Percentiles rank a stretch among this genome's conserved stretches.
Conservation (phyloP, 768 basidiomycete genomes). For the Russula compacta region DNA sequence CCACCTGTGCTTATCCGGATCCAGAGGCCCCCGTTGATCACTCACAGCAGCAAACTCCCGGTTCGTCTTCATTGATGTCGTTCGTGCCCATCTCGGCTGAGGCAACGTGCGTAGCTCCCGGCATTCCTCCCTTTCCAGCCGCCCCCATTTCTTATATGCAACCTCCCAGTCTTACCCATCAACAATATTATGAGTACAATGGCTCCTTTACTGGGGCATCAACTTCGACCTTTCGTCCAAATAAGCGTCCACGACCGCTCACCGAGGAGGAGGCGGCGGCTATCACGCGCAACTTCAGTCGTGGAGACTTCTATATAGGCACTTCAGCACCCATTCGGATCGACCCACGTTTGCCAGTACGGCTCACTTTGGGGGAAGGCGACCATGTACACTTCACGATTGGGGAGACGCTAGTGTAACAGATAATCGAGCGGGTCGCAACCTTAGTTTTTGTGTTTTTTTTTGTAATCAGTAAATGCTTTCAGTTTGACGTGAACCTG, state of each 20-base stretch:
- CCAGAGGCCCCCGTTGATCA: slow-evolving; percentile 38
- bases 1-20: slow-evolving; percentile 67
- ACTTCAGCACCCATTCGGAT: slow-evolving; percentile 74
- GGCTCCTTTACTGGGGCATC: slow-evolving; percentile 59
- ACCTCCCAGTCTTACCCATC: slow-evolving; percentile 35
- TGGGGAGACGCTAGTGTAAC: slow-evolving; percentile 39
- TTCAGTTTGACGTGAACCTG: background rate
- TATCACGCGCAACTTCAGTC: slow-evolving; percentile 72
- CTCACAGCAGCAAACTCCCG: slow-evolving; percentile 19
- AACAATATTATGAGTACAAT: slow-evolving; percentile 59
- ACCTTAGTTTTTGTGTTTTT: slow-evolving; percentile 6
- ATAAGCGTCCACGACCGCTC: slow-evolving; percentile 67
- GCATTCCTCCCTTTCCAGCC: slow-evolving; percentile 31
- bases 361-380: slow-evolving; percentile 72
- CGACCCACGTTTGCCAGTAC: slow-evolving; percentile 70
- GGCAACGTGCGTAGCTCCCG: slow-evolving; percentile 26
- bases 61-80: slow-evolving; percentile 20
- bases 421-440: background rate
- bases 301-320: slow-evolving; percentile 78
- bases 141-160: slow-evolving; percentile 32
- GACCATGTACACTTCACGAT: slow-evolving; percentile 68
- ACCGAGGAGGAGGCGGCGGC: slow-evolving; percentile 80
- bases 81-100: slow-evolving; percentile 18
- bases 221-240: slow-evolving; percentile 70
- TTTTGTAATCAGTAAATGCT: slow-evolving; percentile 10